Percentiles rank a stretch among this genome's conserved stretches.
Conservation (phyloP, 306 rosid genomes). For the Quercus suber region DNA sequence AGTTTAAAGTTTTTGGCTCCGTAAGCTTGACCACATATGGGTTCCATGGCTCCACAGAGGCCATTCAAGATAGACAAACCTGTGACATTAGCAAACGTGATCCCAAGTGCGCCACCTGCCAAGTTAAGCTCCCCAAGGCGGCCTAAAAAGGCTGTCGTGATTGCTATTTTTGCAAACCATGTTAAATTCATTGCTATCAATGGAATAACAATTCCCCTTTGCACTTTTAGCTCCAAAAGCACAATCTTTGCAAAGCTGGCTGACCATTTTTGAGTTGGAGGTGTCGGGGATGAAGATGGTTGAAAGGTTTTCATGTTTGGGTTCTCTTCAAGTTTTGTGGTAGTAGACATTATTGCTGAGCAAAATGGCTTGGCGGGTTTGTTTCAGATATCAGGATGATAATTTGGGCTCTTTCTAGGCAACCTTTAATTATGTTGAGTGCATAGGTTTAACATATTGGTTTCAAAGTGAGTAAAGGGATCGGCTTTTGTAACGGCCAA, state of each 20-base stretch:
- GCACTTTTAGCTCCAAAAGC: conserved; percentile 58
- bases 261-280: conserved; percentile 25
- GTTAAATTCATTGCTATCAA: conserved; percentile 74
- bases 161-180: conserved; percentile 72
- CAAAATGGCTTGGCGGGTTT: conserved; percentile 13
- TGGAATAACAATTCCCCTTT: conserved; percentile 58
- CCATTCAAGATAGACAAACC: conserved; percentile 88
- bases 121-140: conserved; percentile 66
- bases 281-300: conserved; percentile 10
- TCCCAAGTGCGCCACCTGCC: conserved; percentile 78
- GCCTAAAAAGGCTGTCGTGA: conserved; percentile 85
- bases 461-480: conserved; percentile 7
- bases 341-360: conserved; percentile 37
- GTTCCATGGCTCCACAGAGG: conserved; percentile 80
- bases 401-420: neutral
- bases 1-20: conserved; percentile 74
- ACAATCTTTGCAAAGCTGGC: conserved; percentile 11
- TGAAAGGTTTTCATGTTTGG: conserved; percentile 14
- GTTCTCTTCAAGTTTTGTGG: conserved; percentile 33
- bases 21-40: conserved; percentile 88
- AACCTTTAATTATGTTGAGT: conserved; percentile 20
- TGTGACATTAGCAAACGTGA: conserved; percentile 89
- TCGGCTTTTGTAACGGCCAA: conserved; percentile 34
- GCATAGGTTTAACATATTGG: conserved; percentile 35
- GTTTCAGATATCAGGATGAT: neutral